Percentiles rank a stretch among this genome's conserved stretches.
These are phyloP conservation scores for Drechslerella dactyloides DNA, from an alignment of 2,329 filamentous ascomycete species.

Conservation along the genomic window DNA sequence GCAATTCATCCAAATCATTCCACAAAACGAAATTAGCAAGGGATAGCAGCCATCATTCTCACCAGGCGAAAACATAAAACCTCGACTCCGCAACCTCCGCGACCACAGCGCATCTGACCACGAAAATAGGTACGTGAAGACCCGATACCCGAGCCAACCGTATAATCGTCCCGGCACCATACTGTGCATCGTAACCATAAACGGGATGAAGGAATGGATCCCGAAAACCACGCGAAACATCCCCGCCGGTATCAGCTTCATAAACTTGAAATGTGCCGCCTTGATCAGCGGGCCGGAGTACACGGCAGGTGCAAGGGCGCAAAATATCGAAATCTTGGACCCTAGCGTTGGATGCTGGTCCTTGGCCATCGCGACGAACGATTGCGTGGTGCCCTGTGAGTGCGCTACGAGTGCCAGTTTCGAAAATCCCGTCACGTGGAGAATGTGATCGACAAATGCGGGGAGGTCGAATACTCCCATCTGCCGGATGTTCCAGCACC, in stretches of 20 bases:
- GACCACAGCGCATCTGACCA: slow-evolving; percentile 91
- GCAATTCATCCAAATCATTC: background rate
- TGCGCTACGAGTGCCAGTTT: slow-evolving; percentile 85
- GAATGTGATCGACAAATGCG: slow-evolving; percentile 77
- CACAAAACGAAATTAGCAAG: background rate
- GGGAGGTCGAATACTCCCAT: slow-evolving; percentile 90
- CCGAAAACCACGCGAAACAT: slow-evolving; percentile 85
- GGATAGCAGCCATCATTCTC: slow-evolving; percentile 1
- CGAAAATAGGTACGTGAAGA: slow-evolving; percentile 87
- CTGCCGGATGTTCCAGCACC: slow-evolving; percentile 94
- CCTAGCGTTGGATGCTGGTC: slow-evolving; percentile 86
- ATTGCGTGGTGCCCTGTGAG: slow-evolving; percentile 88
- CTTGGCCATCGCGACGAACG: slow-evolving; percentile 84
- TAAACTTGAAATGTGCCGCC: slow-evolving; percentile 90
- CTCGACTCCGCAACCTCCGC: slow-evolving; percentile 73
- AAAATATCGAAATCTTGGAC: slow-evolving; percentile 83
- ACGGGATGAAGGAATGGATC: slow-evolving; percentile 88
- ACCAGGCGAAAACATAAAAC: slow-evolving; percentile 85
- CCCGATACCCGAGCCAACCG: slow-evolving; percentile 81
- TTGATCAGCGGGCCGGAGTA: slow-evolving; percentile 86
- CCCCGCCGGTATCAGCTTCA: slow-evolving; percentile 76
- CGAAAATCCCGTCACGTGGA: slow-evolving; percentile 79
- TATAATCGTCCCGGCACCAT: slow-evolving; percentile 72
- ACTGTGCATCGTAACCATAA: slow-evolving; percentile 85
- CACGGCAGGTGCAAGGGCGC: slow-evolving; percentile 84